Base-by-base conservation (phyloP, 768 basidiomycete species). In the Lactifluus piperatus region DNA sequence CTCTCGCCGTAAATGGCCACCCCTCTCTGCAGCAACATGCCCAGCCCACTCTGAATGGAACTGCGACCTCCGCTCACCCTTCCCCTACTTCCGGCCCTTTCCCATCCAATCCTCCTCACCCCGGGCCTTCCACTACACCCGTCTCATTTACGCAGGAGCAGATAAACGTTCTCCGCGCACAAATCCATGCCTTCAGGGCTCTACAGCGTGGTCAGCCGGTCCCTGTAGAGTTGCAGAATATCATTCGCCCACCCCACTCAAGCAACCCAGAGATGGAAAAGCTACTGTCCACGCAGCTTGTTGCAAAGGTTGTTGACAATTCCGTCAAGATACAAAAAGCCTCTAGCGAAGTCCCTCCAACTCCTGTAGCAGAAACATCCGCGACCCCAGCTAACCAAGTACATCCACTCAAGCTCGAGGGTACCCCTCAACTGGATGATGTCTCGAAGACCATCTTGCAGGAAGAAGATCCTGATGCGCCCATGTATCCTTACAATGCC, bases 401-500 rank as follows among this genome's bases (percentile, higher is more conserved):
- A 27, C 37, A 57, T n/a, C 60, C 74, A 4, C 72, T 79, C 57
- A 85, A 86, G 62, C 73, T 79, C 18, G 86, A 88, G 64, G 83
- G 86, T 37, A 32, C 64, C 1, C 68, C 76, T 11, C 69, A 77
- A 36, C 71, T 81, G 6, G 79, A 84, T 54, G 82, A 87, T 62
- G 68, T 85, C 47, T 85, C 90, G 26, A 86, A 86, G 62, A 86
- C 84, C 0, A 82, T 83, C 5, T 85, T 83, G 72, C 75, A 89
- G 30, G 92, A 95, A 61, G 87, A 88, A 68, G 83, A 94, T 69
- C 75, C 81, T 53, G 77, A 81, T 57, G 93, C 91, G 0, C 81
- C 83, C 41, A 85, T 94, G 59, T 93, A 94, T 67, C 94, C 94
- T 2, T 94, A 94, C 76, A 95, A 95, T 70, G 86, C 94, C 20